Percentiles rank a stretch among this genome's conserved stretches.
These are phyloP conservation scores for Aaosphaeria pasadenensis DNA, from an alignment of 2,329 filamentous ascomycete species.

Conservation along the genomic window DNA sequence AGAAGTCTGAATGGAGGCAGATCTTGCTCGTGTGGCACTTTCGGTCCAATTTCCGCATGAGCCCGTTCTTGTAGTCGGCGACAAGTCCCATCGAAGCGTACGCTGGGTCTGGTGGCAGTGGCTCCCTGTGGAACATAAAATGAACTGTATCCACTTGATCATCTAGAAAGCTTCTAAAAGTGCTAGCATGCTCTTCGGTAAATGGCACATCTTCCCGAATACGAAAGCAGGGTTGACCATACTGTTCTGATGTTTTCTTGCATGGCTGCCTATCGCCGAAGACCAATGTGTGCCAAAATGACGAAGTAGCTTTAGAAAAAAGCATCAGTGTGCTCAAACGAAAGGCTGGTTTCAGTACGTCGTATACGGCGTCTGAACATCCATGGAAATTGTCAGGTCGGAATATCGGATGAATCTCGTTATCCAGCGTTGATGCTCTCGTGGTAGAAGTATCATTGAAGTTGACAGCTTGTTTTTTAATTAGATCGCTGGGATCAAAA, in stretches of 20 bases:
- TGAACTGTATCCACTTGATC: conserved; percentile 35
- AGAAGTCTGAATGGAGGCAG: conserved; percentile 39
- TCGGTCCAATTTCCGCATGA: conserved; percentile 31
- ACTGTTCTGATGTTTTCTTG: conserved; percentile 24
- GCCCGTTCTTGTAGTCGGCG: conserved; percentile 35
- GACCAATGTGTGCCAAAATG: conserved; percentile 38
- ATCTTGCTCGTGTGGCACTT: conserved; percentile 38
- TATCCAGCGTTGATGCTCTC: conserved; percentile 28
- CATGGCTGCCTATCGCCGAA: conserved; percentile 35
- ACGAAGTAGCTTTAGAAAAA: conserved; percentile 33
- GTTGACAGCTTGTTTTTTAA: conserved; percentile 37
- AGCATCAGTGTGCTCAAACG: conserved; percentile 31
- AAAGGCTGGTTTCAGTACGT: conserved; percentile 36
- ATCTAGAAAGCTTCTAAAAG: conserved; percentile 28
- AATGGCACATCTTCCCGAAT: conserved; percentile 34
- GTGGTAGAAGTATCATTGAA: conserved; percentile 19
- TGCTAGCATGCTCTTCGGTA: conserved; percentile 26
- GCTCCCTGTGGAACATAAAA: conserved; percentile 37
- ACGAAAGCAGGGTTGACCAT: conserved; percentile 32
- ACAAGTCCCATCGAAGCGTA: conserved; percentile 39
- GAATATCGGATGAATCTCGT: conserved; percentile 36
- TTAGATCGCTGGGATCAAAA: conserved; percentile 38
- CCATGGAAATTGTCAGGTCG: conserved; percentile 38
- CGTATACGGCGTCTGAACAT: conserved; percentile 36
- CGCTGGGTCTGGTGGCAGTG: conserved; percentile 31